Evolutionary conservation across 2,329 filamentous ascomycete genomes (phyloP), one percentile per base, ranked within the genome.

Genomic region (Calcarisporium arbuscula): DNA sequence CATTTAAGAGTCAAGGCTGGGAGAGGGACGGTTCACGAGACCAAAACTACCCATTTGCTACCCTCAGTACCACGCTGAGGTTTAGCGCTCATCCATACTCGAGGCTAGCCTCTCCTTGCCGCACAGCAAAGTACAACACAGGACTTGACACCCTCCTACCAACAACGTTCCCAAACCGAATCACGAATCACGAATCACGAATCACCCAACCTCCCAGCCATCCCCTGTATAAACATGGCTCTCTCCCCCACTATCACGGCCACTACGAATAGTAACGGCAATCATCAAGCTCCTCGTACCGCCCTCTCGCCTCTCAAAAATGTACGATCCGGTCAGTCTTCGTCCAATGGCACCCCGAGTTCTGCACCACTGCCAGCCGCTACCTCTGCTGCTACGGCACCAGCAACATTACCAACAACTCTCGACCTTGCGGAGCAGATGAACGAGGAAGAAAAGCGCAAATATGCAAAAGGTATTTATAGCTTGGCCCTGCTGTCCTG

Each of bases 401-500:
- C 50, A 10, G 45, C 53, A 7, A 51, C 56, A 16, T 46, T 54
- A 9, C 58, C 61, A 8, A 48, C 62, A 10, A 65, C 61, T 12
- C 62, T 77, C 38, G 77, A 82, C 50, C 58, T 80, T n/a, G 72
- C 84, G n/a, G 85, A 90, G 60, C 81, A 86, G 55, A 72, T 89
- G 57, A 90, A 90, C 54, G 80, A 85, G 39, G 77, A 83, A 32
- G 83, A 87, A 52, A 87, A 88, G 60, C 74, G 76, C 47, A 94
- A 92, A 68, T 98, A 95, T 58, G 76, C 92, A 46, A 94, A 94
- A 67, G 86, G 84, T 82, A 56, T 20, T 56, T 8, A 6, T 17
- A 6, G 9, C 8, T 22, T 4, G 11, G 5, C 5, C 8, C n/a
- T n/a, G n/a, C n/a, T n/a, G n/a, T n/a, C n/a, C n/a, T n/a, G n/a